A percentile compares a stretch with the other conserved stretches of the same genome.
phyloP scores from a whole-genome alignment of 768 basidiomycete genomes.

The Suillus americanus region DNA sequence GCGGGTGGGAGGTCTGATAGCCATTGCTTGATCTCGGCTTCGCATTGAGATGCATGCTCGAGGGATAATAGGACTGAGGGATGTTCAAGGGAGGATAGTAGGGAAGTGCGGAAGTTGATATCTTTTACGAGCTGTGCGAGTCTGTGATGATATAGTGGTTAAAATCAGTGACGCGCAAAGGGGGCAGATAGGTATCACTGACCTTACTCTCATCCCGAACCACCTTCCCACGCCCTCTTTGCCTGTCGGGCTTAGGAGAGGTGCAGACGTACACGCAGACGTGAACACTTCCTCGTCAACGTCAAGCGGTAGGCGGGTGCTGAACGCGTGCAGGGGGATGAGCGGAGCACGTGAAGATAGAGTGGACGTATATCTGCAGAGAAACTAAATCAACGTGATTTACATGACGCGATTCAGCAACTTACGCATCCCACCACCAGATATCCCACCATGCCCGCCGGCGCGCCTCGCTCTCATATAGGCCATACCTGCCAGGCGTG shows the following conservation, averaged over 20 bases:
- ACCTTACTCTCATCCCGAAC: slow-evolving; percentile 59
- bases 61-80: slow-evolving; percentile 40
- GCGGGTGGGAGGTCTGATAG: slow-evolving; percentile 48
- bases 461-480: slow-evolving; percentile 53
- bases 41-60: slow-evolving; percentile 61
- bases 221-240: slow-evolving; percentile 34
- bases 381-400: background rate
- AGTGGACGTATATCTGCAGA: background rate
- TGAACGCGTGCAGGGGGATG: slow-evolving; percentile 54
- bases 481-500: slow-evolving; percentile 42
- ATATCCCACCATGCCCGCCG: slow-evolving; percentile 78
- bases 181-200: background rate
- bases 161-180: background rate
- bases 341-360: slow-evolving; percentile 35
- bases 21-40: slow-evolving; percentile 56
- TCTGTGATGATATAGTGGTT: slow-evolving; percentile 31
- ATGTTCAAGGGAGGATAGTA: background rate
- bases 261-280: slow-evolving; percentile 44
- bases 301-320: slow-evolving; percentile 54
- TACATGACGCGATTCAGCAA: slow-evolving; percentile 13
- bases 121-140: slow-evolving; percentile 64
- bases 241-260: slow-evolving; percentile 32
- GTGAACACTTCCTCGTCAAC: slow-evolving; percentile 56
- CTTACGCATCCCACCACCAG: slow-evolving; percentile 75
- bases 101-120: slow-evolving; percentile 36